Base-by-base conservation (phyloP, 805 yeast species). In the Saccharomycopsis vini region DNA sequence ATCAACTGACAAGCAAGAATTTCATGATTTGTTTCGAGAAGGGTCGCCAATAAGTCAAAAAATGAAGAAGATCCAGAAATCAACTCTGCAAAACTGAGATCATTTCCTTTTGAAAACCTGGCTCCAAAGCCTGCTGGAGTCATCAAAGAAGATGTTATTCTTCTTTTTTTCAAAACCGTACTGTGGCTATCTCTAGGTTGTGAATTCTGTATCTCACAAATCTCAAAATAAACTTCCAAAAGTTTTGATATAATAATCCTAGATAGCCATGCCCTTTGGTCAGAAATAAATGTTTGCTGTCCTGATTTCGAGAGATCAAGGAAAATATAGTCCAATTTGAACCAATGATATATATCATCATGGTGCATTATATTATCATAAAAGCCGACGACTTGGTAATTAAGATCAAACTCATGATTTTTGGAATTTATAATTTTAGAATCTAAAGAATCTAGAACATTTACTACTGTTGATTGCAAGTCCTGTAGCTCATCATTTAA, bases 321-420 rank as follows among this genome's bases (percentile, higher is more conserved):
- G n/a, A 19, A 43, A 18, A 46, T 43, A 28, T 19, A 31, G 13
- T 39, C 23, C n/a, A 39, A 19, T n/a, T 39, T 37, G 34, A 46
- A 46, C 50, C 50, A 46, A 37, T 46, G 47, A 9, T n/a, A 6
- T 3, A 36, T 42, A 4, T 40, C 13, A 10, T 18, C 16, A 36
- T 30, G 33, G 20, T 31, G 32, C 18, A 44, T 22, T 5, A 13
- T 18, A n/a, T 18, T 21, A 30, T 46, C 46, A 36, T 32, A 46
- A 29, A 34, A 40, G 3, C 31, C 39, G 3, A 46, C 26, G 3
- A 15, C 10, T 3, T 23, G 2, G 7, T 36, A 21, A 3, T 26
- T 22, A 23, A 39, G 37, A 31, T 39, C 13, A n/a, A 18, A 28
- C 18, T 5, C 18, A 28, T 39, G 34, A 13, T 28, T 15, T 16